These are phyloP conservation scores for Rhizopogon vinicolor DNA, from an alignment of 768 basidiomycete genomes.

Conservation along the genomic window DNA sequence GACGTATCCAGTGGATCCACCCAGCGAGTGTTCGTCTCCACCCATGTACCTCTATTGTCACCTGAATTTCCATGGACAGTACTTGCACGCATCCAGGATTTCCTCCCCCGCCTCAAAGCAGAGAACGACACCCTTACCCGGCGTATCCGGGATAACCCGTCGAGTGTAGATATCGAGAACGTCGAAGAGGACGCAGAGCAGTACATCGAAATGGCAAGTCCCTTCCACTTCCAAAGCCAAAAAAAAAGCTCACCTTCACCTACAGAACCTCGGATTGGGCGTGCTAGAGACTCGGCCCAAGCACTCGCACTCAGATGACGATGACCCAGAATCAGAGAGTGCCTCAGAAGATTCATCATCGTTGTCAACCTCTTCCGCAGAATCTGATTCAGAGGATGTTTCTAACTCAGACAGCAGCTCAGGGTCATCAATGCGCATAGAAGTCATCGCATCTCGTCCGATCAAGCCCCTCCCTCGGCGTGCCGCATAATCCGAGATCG, in stretches of 20 bases:
- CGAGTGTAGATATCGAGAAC: slow-evolving; percentile 68
- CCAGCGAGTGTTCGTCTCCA: slow-evolving; percentile 42
- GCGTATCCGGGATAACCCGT: slow-evolving; percentile 42
- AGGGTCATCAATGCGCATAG: slow-evolving; percentile 25
- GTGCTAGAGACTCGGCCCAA: slow-evolving; percentile 40
- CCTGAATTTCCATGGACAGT: slow-evolving; percentile 36
- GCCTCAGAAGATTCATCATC: background rate
- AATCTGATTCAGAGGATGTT: slow-evolving; percentile 1
- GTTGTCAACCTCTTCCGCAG: slow-evolving; percentile 2
- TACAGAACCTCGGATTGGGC: slow-evolving; percentile 61
- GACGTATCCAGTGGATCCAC: slow-evolving; percentile 35
- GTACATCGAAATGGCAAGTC: slow-evolving; percentile 64
- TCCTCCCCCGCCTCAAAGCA: slow-evolving; percentile 62
- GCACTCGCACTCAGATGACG: slow-evolving; percentile 7
- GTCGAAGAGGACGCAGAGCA: slow-evolving; percentile 40
- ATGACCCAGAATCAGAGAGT: background rate
- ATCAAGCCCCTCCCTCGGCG: slow-evolving; percentile 46
- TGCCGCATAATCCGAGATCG: slow-evolving; percentile 22
- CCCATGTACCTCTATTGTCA: background rate
- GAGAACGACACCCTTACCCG: slow-evolving; percentile 53
- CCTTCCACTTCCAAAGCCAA: background rate
- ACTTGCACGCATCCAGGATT: slow-evolving; percentile 58
- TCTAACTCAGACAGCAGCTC: slow-evolving; percentile 15
- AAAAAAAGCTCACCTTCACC: background rate
- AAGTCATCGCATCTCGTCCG: slow-evolving; percentile 36